These are phyloP conservation scores for Microbotryomycetes sp. DNA, from an alignment of 1,284 basidiomycete genomes.

Conservation along the genomic window DNA sequence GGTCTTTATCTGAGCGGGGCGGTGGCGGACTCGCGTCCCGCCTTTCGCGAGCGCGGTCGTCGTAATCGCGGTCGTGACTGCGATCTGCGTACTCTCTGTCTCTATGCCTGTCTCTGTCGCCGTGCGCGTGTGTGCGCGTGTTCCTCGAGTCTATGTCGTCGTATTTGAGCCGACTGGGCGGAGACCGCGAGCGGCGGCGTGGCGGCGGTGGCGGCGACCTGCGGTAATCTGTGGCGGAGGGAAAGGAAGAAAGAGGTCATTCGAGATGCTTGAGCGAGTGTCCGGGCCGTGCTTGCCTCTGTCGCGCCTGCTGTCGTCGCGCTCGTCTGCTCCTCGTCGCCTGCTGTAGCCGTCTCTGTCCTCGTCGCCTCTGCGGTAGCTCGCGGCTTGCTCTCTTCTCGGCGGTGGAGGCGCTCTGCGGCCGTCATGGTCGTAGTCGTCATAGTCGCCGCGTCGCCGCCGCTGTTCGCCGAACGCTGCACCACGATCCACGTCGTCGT, in stretches of 20 bases:
- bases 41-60: background rate
- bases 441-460: background rate
- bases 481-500: too few species aligned
- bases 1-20: background rate
- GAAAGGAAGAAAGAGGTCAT: background rate
- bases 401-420: background rate
- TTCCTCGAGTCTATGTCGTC: slow-evolving; percentile 3
- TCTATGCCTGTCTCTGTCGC: background rate
- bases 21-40: background rate
- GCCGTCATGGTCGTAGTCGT: background rate
- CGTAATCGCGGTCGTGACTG: background rate
- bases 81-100: background rate
- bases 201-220: background rate
- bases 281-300: slow-evolving; percentile 4
- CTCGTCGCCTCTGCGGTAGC: background rate
- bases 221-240: slow-evolving; percentile 7
- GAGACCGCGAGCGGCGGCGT: background rate
- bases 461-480: too few species aligned
- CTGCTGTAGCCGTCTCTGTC: slow-evolving; percentile 3
- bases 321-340: background rate
- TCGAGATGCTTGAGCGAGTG: too few species aligned
- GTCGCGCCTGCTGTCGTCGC: background rate
- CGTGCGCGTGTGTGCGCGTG: background rate
- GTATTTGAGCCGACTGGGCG: background rate
- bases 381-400: background rate